These are phyloP conservation scores for Thelephora ganbajun DNA, from an alignment of 768 basidiomycete species.

Conservation along the genomic window DNA sequence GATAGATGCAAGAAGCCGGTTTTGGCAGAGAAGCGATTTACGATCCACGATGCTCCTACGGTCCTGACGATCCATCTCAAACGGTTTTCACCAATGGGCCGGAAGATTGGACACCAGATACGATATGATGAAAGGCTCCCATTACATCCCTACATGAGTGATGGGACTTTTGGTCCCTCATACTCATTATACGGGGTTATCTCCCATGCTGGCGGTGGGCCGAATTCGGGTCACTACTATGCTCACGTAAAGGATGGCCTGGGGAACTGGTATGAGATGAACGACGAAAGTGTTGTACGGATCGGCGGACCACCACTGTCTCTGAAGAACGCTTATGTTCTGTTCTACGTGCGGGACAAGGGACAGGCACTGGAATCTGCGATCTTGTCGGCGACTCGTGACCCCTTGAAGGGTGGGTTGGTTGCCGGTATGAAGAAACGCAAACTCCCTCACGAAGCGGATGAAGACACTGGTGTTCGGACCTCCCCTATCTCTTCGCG, in stretches of 20 bases:
- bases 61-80: slow-evolving; percentile 91
- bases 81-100: slow-evolving; percentile 82
- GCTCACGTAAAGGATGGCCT: slow-evolving; percentile 63
- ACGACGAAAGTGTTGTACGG: slow-evolving; percentile 65
- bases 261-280: slow-evolving; percentile 83
- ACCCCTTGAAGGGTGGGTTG: slow-evolving; percentile 22
- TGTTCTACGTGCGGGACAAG: slow-evolving; percentile 81
- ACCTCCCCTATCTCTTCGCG: slow-evolving; percentile 13
- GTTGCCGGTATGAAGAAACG: slow-evolving; percentile 34
- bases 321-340: slow-evolving; percentile 78
- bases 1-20: slow-evolving; percentile 85
- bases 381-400: slow-evolving; percentile 21
- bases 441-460: slow-evolving; percentile 34
- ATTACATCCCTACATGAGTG: slow-evolving; percentile 73
- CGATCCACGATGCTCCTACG: slow-evolving; percentile 73
- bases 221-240: slow-evolving; percentile 93
- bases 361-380: slow-evolving; percentile 62
- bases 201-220: slow-evolving; percentile 84
- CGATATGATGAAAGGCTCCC: slow-evolving; percentile 67
- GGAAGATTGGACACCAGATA: slow-evolving; percentile 69
- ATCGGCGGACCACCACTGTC: slow-evolving; percentile 31
- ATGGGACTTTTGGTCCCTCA: slow-evolving; percentile 55
- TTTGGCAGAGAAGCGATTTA: slow-evolving; percentile 81
- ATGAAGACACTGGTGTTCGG: slow-evolving; percentile 33
- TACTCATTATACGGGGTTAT: slow-evolving; percentile 90